Conservation (phyloP, 208 protist genomes). For the Leishmania amazonensis region DNA sequence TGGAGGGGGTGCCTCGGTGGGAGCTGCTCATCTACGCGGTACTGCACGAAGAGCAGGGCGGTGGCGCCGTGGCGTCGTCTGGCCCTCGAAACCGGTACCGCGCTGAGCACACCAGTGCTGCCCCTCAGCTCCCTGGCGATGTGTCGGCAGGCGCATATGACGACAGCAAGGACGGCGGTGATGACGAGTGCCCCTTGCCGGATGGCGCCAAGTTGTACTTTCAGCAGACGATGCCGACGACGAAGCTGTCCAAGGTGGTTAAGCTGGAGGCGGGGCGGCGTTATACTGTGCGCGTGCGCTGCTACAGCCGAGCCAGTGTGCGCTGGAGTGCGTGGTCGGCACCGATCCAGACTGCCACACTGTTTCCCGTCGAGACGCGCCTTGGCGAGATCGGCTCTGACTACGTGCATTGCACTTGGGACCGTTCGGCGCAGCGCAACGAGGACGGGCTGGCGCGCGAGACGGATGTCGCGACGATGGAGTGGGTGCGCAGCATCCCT, state of each 20-base stretch:
- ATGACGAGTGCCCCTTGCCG: slow-evolving; percentile 26
- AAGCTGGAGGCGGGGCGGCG: slow-evolving; percentile 68
- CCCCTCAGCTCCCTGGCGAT: background rate
- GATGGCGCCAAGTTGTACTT: slow-evolving; percentile 29
- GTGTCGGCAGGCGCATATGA: background rate
- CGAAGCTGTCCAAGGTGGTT: slow-evolving; percentile 69
- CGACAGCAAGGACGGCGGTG: background rate
- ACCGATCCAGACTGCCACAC: slow-evolving; percentile 48
- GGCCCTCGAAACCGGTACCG: background rate
- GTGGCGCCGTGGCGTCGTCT: too few species aligned
- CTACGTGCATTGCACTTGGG: slow-evolving; percentile 82
- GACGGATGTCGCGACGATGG: slow-evolving; percentile 44
- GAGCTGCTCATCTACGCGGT: slow-evolving; percentile 50
- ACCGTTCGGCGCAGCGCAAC: slow-evolving; percentile 47
- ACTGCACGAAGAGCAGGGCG: slow-evolving; percentile 12
- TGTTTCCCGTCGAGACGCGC: slow-evolving; percentile 53
- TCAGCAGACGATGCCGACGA: slow-evolving; percentile 51
- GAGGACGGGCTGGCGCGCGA: slow-evolving; percentile 47
- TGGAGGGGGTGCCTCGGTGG: slow-evolving; percentile 61
- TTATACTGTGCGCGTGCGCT: slow-evolving; percentile 67
- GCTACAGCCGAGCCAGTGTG: slow-evolving; percentile 32
- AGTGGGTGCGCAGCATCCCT: slow-evolving; percentile 50
- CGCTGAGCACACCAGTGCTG: background rate
- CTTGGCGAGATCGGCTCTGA: slow-evolving; percentile 85
- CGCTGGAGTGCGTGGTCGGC: slow-evolving; percentile 81